Evolutionary conservation across 192 early-diverging fungal species (phyloP).

Genomic region (Coemansia javaensis): DNA sequence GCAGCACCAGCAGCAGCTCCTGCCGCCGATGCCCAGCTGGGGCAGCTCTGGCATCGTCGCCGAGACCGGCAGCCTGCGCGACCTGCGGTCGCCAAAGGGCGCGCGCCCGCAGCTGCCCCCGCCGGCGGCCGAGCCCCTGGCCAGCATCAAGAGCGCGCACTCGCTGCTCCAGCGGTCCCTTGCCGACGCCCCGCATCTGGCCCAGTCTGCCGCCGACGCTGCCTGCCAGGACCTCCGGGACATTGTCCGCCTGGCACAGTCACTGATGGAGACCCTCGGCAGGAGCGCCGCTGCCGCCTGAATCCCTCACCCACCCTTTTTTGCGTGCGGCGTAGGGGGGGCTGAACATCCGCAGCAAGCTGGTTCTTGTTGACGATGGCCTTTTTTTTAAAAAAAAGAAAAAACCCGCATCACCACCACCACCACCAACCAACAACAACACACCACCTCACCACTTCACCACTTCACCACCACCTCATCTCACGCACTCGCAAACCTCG

Average conservation of each 20-base stretch:
- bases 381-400: no score
- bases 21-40: constrained; percentile 2
- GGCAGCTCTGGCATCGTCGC: constrained; percentile 32
- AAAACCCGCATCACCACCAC: no score
- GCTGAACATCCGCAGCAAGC: no score
- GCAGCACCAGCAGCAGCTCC: no score
- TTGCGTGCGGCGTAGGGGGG: no score
- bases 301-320: no score
- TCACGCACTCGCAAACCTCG: no score
- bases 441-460: no score
- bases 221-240: constrained; percentile 19
- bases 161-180: constrained; percentile 14
- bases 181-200: constrained; percentile 2
- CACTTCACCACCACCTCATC: no score
- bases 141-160: constrained; percentile 17
- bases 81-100: constrained; percentile 15
- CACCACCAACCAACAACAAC: no score
- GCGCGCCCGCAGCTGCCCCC: background rate
- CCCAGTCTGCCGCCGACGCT: background rate
- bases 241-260: constrained; percentile 30
- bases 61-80: constrained; percentile 40
- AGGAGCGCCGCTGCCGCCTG: no score
- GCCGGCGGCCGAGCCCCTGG: constrained; percentile 1
- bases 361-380: no score
- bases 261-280: constrained; percentile 8